Evolutionary conservation across 305 asterid genomes (phyloP), one percentile per base, ranked within the genome.

Genomic region (Solanum hybrid): DNA sequence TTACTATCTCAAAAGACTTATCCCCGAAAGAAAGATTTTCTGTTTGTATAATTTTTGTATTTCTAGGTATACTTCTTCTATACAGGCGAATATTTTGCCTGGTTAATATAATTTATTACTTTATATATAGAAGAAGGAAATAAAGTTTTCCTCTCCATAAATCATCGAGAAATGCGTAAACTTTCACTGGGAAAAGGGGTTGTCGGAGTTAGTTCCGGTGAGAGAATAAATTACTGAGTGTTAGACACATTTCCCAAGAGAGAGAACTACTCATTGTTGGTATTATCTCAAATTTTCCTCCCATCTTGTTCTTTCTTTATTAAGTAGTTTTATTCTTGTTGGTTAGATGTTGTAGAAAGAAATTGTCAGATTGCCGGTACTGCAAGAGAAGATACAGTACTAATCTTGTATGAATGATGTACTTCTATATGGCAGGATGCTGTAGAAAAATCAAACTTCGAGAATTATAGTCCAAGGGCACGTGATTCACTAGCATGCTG

Each of bases 401-500:
- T 84, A 51, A 51, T 45, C 40, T 45, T 84, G 87, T 45, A 29
- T 45, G 40, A 27, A 15, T 19, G 27, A 84, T 84, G 87, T 84
- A 51, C 87, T 84, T 29, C 31, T 89, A 38, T 89, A 90, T 90
- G 87, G 84, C 96, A 97, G 98, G 99, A 96, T 91, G 99, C 98
- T 89, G 90, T 97, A 87, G 94, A 87, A 90, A 95, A 94, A 90
- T 95, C 99, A 32, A 97, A 94, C 92, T 97, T 96, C 89, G 99
- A 95, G 93, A 95, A 88, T 89, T 96, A 94, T 90, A 94, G 96
- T 92, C 92, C 99, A 80, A 95, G 92, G 92, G 96, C 96, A 79
- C 98, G 96, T 42, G 99, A 97, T 90, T 97, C 99, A 40, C 91
- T 97, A 91, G 93, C 98, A 45, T 94, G 94, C 91, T 97, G 99